Evolutionary conservation across 2,329 filamentous ascomycete species (phyloP), one percentile per base, ranked within the genome.

Genomic region (Hypoxylon sp.): DNA sequence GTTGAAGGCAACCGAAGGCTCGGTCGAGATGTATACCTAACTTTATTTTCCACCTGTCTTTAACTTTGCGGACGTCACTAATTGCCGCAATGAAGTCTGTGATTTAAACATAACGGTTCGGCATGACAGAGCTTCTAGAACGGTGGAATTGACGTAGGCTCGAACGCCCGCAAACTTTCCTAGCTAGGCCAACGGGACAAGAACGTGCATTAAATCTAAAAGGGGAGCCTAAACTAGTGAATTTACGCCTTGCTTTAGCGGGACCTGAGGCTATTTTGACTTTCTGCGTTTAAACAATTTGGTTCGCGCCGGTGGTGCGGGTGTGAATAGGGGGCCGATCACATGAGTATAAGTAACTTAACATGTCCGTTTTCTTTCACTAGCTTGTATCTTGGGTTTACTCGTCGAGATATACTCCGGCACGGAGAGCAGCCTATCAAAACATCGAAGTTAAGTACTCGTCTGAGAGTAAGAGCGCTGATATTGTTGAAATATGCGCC

Each of bases 21-120:
- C 29, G 32, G 39, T 17, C 11, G 17, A 32, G 24, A 46, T 46
- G 27, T 21, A 46, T 46, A 56, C 44, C 39, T 32, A 56, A 55
- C 39, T 32, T 8, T 56, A 56, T 56, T 46, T 44, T 4, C n/a
- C 10, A 1, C 39, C 37, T 32, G 27, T 21, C 10, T 27, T 17
- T 17, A 21, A 42, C 39, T 55, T 11, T 13, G 19, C n/a, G 13
- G 8, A 8, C 0, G 11, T 6, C 3, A 8, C 27, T 19, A 42
- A 11, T 27, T 27, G 3, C 24, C 11, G 13, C 3, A 5, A 10
- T 2, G 15, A n/a, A 42, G 52, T 44, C 35, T 19, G 37, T 32
- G 11, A 4, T 37, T 37, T 17, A 5, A 7, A n/a, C 31, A n/a
- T 11, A 10, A 17, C 53, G 39, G 53, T 27, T 29, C 29, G 4